Conservation (phyloP, 345 rosid genomes). For the Adansonia digitata region DNA sequence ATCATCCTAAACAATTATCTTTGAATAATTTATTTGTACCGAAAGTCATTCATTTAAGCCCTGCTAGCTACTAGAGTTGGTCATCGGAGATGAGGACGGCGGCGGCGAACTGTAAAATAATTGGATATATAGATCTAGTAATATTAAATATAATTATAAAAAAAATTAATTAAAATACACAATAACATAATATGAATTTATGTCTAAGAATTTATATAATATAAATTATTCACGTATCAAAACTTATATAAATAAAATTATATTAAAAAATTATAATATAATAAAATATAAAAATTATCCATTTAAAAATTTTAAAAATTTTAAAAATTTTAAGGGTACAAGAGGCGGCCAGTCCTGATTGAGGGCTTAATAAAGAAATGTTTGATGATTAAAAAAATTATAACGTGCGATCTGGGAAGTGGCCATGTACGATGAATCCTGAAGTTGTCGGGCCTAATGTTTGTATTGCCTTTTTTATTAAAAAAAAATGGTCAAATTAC, state of each 20-base stretch:
- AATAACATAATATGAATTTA: too few species aligned
- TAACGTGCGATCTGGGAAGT: neutral
- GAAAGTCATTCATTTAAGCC: neutral
- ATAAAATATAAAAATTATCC: too few species aligned
- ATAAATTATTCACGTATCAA: too few species aligned
- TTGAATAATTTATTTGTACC: neutral
- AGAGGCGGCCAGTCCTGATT: neutral
- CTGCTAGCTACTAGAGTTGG: neutral
- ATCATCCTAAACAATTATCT: neutral
- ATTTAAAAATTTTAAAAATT: too few species aligned
- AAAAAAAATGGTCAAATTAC: neutral
- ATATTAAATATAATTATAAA: too few species aligned
- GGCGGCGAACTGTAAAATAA: neutral
- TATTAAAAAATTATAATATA: too few species aligned
- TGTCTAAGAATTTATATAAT: too few species aligned
- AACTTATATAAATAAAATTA: too few species aligned
- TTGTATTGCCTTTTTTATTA: neutral
- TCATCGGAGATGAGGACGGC: neutral
- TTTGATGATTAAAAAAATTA: neutral
- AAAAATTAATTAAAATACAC: too few species aligned
- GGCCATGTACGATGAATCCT: slow-evolving; percentile 29
- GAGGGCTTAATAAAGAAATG: slow-evolving; percentile 14
- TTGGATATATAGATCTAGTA: too few species aligned
- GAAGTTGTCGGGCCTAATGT: neutral
- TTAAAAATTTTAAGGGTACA: neutral